Percentiles rank a stretch among this genome's conserved stretches.
phyloP scores from a whole-genome alignment of 1,139 yeast species.

The Protomyces arabidopsidicola region DNA sequence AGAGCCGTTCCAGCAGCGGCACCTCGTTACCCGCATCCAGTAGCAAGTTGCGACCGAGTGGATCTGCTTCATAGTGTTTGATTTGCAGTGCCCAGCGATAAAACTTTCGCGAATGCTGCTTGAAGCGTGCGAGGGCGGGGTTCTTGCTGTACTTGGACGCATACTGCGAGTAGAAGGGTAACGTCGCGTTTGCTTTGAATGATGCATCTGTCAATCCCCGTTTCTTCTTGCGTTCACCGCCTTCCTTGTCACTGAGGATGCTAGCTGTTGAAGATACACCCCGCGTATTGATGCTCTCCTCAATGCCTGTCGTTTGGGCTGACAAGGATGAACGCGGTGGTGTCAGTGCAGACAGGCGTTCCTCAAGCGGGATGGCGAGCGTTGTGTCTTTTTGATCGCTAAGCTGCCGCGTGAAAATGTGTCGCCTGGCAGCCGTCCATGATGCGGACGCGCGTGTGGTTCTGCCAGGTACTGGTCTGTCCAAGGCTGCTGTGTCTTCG shows the following conservation, averaged over 20 bases:
- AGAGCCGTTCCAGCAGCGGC: conserved; percentile 58
- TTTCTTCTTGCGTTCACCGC: not conserved
- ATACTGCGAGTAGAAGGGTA: conserved; percentile 1
- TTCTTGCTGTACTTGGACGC: not conserved
- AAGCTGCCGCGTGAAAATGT: not conserved
- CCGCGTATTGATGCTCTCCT: not conserved
- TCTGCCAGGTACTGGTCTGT: not conserved
- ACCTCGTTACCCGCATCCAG: conserved; percentile 34
- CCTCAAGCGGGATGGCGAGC: not conserved
- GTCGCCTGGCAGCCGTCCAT: not conserved
- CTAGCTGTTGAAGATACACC: not conserved
- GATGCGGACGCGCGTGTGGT: not conserved
- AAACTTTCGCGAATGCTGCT: conserved; percentile 33
- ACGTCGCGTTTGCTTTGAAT: not conserved
- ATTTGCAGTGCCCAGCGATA: conserved; percentile 9
- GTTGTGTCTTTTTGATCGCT: not conserved
- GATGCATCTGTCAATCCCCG: not conserved
- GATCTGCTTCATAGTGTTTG: conserved; percentile 33
- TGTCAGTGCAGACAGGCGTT: not conserved
- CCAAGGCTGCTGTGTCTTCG: not conserved
- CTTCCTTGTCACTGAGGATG: not conserved
- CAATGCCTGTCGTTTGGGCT: not conserved
- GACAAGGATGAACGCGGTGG: not conserved
- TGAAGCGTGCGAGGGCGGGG: conserved; percentile 34
- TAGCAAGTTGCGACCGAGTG: conserved; percentile 35